Percentiles rank a stretch among this genome's conserved stretches.
Evolutionary conservation across 345 rosid species (phyloP).

Genomic region (Pistacia integerrima): DNA sequence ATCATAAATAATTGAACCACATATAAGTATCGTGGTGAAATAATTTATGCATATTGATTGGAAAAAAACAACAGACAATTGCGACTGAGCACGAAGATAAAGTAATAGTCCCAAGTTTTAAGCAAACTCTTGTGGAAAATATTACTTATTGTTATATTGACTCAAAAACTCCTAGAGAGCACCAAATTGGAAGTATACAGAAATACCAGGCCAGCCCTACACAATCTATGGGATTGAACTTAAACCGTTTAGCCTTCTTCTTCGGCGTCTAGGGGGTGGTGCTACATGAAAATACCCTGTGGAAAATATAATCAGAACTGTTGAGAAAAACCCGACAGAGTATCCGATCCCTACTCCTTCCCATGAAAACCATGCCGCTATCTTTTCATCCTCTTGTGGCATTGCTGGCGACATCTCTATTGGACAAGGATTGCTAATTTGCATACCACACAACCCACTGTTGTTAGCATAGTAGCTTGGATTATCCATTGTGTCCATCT

Average conservation of each 20-base stretch:
- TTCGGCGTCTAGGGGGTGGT: background rate
- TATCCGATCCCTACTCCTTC: slow-evolving; percentile 16
- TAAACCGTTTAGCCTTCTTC: background rate
- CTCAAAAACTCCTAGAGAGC: too few species aligned
- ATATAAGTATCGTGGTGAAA: background rate
- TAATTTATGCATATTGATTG: background rate
- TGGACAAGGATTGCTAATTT: slow-evolving; percentile 32
- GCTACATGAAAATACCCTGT: background rate
- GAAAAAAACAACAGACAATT: background rate
- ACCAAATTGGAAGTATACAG: too few species aligned
- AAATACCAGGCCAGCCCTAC: background rate
- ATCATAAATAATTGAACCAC: background rate
- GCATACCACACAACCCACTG: slow-evolving; percentile 36
- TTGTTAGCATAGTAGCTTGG: slow-evolving; percentile 29
- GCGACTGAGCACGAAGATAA: background rate
- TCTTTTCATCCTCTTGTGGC: slow-evolving; percentile 14
- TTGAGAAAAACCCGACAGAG: slow-evolving; percentile 5
- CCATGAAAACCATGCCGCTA: slow-evolving; percentile 16
- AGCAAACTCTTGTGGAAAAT: too few species aligned
- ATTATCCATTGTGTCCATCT: slow-evolving; percentile 35
- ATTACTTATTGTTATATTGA: too few species aligned
- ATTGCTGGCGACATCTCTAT: slow-evolving; percentile 1
- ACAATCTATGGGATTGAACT: background rate
- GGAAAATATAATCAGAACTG: background rate
- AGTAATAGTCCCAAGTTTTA: too few species aligned